phyloP scores from a whole-genome alignment of 495 filamentous ascomycete genomes.

The Hyaloscypha variabilis region DNA sequence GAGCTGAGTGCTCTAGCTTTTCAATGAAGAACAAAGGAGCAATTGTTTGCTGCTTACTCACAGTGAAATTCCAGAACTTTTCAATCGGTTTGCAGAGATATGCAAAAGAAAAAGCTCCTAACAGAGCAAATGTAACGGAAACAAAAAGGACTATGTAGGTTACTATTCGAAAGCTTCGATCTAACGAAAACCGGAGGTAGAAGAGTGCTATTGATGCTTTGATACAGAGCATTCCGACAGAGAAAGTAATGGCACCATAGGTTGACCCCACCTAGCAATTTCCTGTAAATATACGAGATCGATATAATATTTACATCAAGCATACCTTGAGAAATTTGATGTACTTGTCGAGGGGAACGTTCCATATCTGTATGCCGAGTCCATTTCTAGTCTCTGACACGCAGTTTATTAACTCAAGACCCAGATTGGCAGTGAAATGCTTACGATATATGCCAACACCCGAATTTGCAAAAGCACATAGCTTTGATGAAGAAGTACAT shows the following conservation, averaged over 20 bases:
- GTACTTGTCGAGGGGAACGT: slow-evolving; percentile 20
- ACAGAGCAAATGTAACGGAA: slow-evolving; percentile 29
- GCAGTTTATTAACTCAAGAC: too few relatives aligned
- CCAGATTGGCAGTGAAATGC: background rate
- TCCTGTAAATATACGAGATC: too few relatives aligned
- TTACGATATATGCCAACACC: too few relatives aligned
- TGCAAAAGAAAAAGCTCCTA: slow-evolving; percentile 26
- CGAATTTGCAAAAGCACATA: too few relatives aligned
- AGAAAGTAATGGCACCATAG: slow-evolving; percentile 29
- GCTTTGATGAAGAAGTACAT: too few relatives aligned
- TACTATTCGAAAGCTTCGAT: slow-evolving; percentile 28
- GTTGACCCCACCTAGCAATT: slow-evolving; percentile 31
- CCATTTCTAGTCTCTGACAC: slow-evolving; percentile 19
- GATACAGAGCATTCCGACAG: slow-evolving; percentile 44
- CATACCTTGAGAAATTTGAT: slow-evolving; percentile 11
- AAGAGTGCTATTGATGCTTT: slow-evolving; percentile 88
- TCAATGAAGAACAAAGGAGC: too few relatives aligned
- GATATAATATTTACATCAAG: too few relatives aligned
- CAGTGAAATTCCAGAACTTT: slow-evolving; percentile 31
- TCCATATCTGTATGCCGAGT: slow-evolving; percentile 11
- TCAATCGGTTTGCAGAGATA: slow-evolving; percentile 34
- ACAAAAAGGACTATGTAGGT: slow-evolving; percentile 31
- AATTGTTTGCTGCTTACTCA: too few relatives aligned
- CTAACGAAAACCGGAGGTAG: slow-evolving; percentile 19
- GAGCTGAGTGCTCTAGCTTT: too few relatives aligned